Conservation (phyloP, 2,329 filamentous ascomycete genomes). For the Fusarium sambucinum region DNA sequence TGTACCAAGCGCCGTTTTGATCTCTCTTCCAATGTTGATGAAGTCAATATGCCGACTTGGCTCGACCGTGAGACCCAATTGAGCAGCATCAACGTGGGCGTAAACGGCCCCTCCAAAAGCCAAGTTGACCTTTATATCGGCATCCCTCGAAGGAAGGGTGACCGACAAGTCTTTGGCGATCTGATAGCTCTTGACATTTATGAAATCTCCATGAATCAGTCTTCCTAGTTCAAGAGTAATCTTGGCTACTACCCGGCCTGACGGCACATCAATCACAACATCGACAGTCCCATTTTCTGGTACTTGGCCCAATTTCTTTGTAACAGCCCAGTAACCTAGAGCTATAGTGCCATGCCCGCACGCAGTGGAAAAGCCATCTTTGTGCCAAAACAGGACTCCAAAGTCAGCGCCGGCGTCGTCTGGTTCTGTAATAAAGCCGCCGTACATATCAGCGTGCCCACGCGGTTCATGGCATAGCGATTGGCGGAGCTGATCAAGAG, state of each 20-base stretch:
- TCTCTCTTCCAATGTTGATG: slow-evolving; percentile 36
- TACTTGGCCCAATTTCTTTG: slow-evolving; percentile 2
- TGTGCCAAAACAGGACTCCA: slow-evolving; percentile 48
- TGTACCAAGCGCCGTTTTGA: slow-evolving; percentile 23
- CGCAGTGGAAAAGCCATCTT: slow-evolving; percentile 47
- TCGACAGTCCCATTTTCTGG: slow-evolving; percentile 15
- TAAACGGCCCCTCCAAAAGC: slow-evolving; percentile 35
- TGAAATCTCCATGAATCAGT: slow-evolving; percentile 27
- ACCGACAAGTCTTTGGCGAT: slow-evolving; percentile 12
- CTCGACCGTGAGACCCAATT: slow-evolving; percentile 25
- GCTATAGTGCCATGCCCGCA: slow-evolving; percentile 48
- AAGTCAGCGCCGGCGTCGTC: slow-evolving; percentile 42
- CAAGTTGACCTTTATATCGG: not conserved
- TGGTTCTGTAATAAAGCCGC: slow-evolving; percentile 43
- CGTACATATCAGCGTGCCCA: slow-evolving; percentile 46
- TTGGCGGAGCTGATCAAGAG: slow-evolving; percentile 28
- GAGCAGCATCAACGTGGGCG: slow-evolving; percentile 20
- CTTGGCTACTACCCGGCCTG: slow-evolving; percentile 23
- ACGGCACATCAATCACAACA: slow-evolving; percentile 38
- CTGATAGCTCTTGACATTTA: slow-evolving; percentile 39
- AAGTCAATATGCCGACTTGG: slow-evolving; percentile 20
- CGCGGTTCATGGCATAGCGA: slow-evolving; percentile 36
- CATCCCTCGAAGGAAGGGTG: not conserved
- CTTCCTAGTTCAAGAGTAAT: not conserved
- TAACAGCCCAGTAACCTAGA: slow-evolving; percentile 45